Evolutionary conservation across 345 rosid genomes (phyloP).

Genomic region (Pseudoturritis turrita): DNA sequence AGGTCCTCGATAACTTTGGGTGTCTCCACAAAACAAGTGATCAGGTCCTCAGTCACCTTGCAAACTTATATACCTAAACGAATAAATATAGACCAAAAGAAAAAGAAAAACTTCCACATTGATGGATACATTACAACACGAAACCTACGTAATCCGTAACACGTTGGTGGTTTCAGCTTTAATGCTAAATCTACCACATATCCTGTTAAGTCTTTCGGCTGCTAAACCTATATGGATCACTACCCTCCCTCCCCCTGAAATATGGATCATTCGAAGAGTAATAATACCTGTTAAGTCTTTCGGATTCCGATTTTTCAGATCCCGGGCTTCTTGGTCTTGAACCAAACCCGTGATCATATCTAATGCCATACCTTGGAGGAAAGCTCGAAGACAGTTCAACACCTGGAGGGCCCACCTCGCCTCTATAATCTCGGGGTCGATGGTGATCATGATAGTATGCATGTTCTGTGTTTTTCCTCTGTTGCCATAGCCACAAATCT

Average conservation of each 20-base stretch:
- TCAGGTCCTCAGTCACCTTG: not conserved
- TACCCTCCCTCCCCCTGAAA: slow-evolving; percentile 14
- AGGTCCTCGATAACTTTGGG: too few species aligned
- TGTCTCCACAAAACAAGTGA: not conserved
- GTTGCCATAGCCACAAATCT: slow-evolving; percentile 42
- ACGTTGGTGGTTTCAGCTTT: too few species aligned
- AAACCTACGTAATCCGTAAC: too few species aligned
- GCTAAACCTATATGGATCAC: slow-evolving; percentile 20
- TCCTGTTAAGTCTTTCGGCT: not conserved
- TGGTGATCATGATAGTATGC: slow-evolving; percentile 36
- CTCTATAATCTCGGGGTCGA: slow-evolving; percentile 34
- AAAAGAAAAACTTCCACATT: not conserved
- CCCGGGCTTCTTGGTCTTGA: slow-evolving; percentile 32
- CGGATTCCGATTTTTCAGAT: slow-evolving; percentile 34
- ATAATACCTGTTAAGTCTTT: slow-evolving; percentile 40
- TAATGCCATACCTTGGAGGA: slow-evolving; percentile 54
- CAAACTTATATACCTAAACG: not conserved
- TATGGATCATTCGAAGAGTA: slow-evolving; percentile 23
- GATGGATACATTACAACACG: not conserved
- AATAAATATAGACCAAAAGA: not conserved
- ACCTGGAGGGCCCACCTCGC: slow-evolving; percentile 51
- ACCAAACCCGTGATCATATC: slow-evolving; percentile 32
- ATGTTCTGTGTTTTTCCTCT: slow-evolving; percentile 35
- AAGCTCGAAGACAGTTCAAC: slow-evolving; percentile 48
- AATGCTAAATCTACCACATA: not conserved